Conservation (phyloP, 2,329 filamentous ascomycete species). For the Aspergillus sp. region DNA sequence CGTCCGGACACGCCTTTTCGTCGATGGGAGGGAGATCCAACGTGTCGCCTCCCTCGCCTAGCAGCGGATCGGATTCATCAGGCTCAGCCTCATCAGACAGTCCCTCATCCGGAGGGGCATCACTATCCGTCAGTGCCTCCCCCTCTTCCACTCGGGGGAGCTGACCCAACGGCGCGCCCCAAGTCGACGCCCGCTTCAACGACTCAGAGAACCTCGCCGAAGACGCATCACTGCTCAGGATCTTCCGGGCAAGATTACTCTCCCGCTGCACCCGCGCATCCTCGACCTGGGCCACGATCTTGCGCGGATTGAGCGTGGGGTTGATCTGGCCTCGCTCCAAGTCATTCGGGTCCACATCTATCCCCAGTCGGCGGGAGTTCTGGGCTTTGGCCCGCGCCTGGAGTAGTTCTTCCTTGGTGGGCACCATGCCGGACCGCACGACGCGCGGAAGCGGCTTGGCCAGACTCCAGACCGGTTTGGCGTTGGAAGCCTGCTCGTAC, state of each 20-base stretch:
- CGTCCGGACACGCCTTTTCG: conserved; percentile 38
- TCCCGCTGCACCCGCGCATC: conserved; percentile 42
- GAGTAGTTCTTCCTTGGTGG: conserved; percentile 41
- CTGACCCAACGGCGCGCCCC: conserved; percentile 16
- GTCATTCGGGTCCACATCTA: conserved; percentile 43
- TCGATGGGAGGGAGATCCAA: conserved; percentile 22
- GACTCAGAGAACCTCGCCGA: conserved; percentile 25
- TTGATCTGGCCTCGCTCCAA: conserved; percentile 44
- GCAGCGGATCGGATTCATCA: conserved; percentile 1
- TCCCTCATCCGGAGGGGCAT: conserved; percentile 11
- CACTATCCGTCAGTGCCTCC: conserved; percentile 22
- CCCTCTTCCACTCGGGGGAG: conserved; percentile 14
- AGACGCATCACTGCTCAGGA: conserved; percentile 26
- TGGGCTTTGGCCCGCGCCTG: conserved; percentile 29
- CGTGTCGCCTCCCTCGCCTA: background rate
- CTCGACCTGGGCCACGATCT: conserved; percentile 46
- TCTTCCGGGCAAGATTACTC: conserved; percentile 39
- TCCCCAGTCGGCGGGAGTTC: conserved; percentile 32
- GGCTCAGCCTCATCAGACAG: conserved; percentile 4
- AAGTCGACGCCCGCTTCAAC: conserved; percentile 19
- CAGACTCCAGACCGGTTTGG: conserved; percentile 54
- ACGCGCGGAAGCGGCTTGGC: conserved; percentile 56
- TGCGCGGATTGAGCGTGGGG: conserved; percentile 35
- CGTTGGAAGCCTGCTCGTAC: conserved; percentile 52
- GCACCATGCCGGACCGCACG: conserved; percentile 54